These are phyloP conservation scores for Rosa multiflora DNA, from an alignment of 306 rosid genomes.

Conservation along the genomic window DNA sequence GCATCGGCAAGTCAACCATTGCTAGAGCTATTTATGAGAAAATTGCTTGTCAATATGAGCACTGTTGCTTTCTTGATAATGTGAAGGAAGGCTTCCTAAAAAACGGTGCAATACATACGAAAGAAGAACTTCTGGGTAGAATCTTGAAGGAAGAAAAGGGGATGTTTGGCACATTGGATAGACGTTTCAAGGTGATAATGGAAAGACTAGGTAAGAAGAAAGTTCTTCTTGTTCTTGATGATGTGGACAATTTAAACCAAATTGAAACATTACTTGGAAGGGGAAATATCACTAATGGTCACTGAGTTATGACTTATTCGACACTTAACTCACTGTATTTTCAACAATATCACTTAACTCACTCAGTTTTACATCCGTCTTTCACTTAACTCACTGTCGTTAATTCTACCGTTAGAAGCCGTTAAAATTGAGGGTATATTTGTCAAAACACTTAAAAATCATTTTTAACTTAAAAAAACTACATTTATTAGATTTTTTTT, in stretches of 20 bases:
- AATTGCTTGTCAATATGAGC: neutral
- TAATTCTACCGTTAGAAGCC: no score
- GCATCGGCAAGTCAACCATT: constrained; percentile 19
- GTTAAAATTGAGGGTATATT: no score
- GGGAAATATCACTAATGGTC: no score
- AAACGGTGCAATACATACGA: neutral
- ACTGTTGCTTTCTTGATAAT: constrained; percentile 3
- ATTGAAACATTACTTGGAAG: neutral
- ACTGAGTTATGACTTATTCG: no score
- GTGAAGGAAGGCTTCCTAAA: neutral
- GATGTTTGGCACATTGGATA: no score
- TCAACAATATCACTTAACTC: no score
- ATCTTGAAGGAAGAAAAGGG: neutral
- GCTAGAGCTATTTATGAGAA: neutral
- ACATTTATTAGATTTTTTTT: no score
- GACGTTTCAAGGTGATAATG: neutral
- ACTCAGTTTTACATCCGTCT: no score
- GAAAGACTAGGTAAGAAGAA: neutral
- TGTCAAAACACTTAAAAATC: no score
- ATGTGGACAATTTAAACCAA: neutral
- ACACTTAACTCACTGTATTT: no score
- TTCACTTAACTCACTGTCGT: no score
- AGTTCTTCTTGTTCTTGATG: neutral
- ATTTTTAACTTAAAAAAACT: no score
- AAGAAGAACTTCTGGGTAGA: neutral